These are phyloP conservation scores for Saccharomycopsis sp. DNA, from an alignment of 805 yeast genomes.

Conservation along the genomic window DNA sequence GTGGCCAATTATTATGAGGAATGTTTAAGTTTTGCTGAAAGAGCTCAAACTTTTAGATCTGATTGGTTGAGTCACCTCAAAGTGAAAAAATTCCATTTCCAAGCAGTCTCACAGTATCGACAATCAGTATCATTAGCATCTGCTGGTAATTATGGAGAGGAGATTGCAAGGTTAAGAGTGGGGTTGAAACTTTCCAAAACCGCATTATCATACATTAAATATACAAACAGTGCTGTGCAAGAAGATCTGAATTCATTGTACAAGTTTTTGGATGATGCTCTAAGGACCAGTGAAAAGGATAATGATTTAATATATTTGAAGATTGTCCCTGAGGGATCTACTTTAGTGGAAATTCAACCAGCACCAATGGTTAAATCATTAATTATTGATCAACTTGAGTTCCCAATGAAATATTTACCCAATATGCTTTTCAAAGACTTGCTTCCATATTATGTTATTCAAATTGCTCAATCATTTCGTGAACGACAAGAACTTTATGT, in stretches of 20 bases:
- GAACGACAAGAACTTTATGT: conserved; percentile 58
- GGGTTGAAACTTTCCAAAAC: conserved; percentile 34
- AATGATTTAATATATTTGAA: conserved; percentile 75
- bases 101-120: conserved; percentile 64
- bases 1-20: conserved; percentile 49
- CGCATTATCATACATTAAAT: conserved; percentile 35
- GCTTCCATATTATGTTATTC: conserved; percentile 60
- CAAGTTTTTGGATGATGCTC: conserved; percentile 36
- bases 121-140: conserved; percentile 44
- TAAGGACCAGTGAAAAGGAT: conserved; percentile 60
- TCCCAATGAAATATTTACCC: conserved; percentile 24
- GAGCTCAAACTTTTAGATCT: conserved; percentile 40
- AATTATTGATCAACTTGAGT: conserved; percentile 32
- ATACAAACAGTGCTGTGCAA: conserved; percentile 29
- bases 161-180: conserved; percentile 48
- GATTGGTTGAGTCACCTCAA: conserved; percentile 62
- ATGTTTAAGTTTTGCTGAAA: conserved; percentile 37
- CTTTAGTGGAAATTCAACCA: conserved; percentile 37
- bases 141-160: conserved; percentile 57
- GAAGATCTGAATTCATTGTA: conserved; percentile 49
- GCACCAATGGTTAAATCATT: conserved; percentile 51
- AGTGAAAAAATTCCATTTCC: conserved; percentile 58
- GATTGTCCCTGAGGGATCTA: conserved; percentile 42
- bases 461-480: conserved; percentile 57
- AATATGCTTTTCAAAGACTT: conserved; percentile 47